phyloP scores from a whole-genome alignment of 2,329 filamentous ascomycete genomes.

The Botrytis cinerea region DNA sequence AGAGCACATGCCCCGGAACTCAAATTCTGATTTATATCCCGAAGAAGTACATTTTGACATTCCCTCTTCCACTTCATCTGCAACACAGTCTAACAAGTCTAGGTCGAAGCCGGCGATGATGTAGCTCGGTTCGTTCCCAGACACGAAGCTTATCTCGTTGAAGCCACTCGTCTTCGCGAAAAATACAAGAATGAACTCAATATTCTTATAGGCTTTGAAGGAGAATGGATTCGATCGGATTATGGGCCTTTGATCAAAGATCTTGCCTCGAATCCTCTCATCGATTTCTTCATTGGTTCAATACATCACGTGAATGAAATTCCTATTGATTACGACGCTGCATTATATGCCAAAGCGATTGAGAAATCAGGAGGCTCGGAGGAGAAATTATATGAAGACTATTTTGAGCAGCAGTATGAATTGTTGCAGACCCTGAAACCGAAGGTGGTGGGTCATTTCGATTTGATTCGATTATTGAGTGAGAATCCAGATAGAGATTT shows the following conservation, averaged over 20 bases:
- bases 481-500: conserved; percentile 65
- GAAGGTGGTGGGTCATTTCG: conserved; percentile 87
- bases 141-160: conserved; percentile 71
- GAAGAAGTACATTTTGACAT: conserved; percentile 67
- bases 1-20: conserved; percentile 88
- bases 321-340: conserved; percentile 83
- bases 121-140: conserved; percentile 53
- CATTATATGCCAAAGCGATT: conserved; percentile 56
- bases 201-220: conserved; percentile 87
- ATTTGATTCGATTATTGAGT: conserved; percentile 82
- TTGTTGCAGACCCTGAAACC: conserved; percentile 77
- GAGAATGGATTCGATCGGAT: conserved; percentile 81
- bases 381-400: conserved; percentile 73
- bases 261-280: conserved; percentile 59
- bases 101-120: conserved; percentile 50
- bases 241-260: conserved; percentile 58
- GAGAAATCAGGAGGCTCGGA: conserved; percentile 58
- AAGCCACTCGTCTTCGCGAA: conserved; percentile 71
- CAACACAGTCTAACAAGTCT: conserved; percentile 32
- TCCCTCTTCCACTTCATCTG: neutral
- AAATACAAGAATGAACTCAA: conserved; percentile 72
- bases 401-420: conserved; percentile 83
- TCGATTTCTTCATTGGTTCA: conserved; percentile 92
- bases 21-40: conserved; percentile 79
- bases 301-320: conserved; percentile 85